Evolutionary conservation across 768 basidiomycete species (phyloP), one percentile per base, ranked within the genome.

Genomic region (Pulveroboletus ravenelii): DNA sequence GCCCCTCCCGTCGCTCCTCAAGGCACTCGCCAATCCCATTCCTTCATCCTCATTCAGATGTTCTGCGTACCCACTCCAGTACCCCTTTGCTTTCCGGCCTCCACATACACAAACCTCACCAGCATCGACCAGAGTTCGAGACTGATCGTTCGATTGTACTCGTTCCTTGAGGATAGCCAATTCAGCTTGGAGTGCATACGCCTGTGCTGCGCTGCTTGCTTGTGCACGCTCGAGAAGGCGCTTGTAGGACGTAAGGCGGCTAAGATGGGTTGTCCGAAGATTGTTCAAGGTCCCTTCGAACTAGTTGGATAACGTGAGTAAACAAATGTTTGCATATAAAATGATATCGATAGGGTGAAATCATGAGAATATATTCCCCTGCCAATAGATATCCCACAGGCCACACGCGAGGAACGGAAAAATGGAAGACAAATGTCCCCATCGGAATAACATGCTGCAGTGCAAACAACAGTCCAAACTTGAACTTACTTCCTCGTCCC

Each of bases 131-230:
- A 39, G 58, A 29, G 10, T 48, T 9, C 41, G 55, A 10, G 52
- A 47, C 5, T 37, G 54, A 10, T 47, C 37, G 8, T 56, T 60
- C 14, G 55, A 59, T 42, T 65, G 67, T 52, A 53, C 58, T 43
- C 76, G 75, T 12, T 72, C 68, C 38, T 85, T 80, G 29, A 92
- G 71, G 25, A 88, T 72, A 12, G 81, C 74, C 3, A 90, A 73
- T 61, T 93, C 88, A 2, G 89, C 89, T 67, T 92, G 89, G 1
- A 93, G 72, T 0, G 91, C 89, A 60, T 93, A 89, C 2, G 92
- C 72, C 60, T 93, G 91, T 1, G 89, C 84, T 0, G 89, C 87
- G 1, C 85, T 77, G 9, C 83, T 81, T 2, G 85, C 81, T 58
- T 93, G 91, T 0, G 88, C 78, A 36, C 85, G 84, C 57, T 93